Evolutionary conservation across 805 yeast genomes (phyloP), one percentile per base, ranked within the genome.

Genomic region (Cyberlindnera samutprakarnensis): DNA sequence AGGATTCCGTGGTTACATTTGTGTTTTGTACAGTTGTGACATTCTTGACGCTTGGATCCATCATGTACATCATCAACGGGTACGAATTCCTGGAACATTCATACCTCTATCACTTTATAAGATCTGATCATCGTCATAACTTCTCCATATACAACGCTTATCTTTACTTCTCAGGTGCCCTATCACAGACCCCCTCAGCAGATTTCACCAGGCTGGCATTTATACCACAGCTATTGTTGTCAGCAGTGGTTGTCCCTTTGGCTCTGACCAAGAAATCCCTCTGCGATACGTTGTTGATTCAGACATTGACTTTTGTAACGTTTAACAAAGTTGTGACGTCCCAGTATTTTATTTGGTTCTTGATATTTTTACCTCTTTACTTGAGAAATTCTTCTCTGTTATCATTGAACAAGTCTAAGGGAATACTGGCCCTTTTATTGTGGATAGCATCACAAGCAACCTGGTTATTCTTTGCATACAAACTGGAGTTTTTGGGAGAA

Each of bases 271-370:
- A 59, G 33, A 49, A 48, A 10, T 64, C 67, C 30, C 43, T 78
- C 6, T 51, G 68, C 14, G 62, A 69, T 28, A 66, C 80, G 3
- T 49, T 81, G 40, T 88, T 90, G 39, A 61, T 87, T 10, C 92
- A 83, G 53, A 82, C 94, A 0, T 70, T 80, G 46, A 65, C 76
- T n/a, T 83, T 82, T 56, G 87, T 82, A 13, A 63, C 84, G 1
- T 81, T 72, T 57, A 82, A 82, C 59, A 82, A 82, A 56, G 92
- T 82, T 15, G 78, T 86, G 48, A 92, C 98, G 0, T 85, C 96
- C 1, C 98, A 92, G 60, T 92, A 92, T 57, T 92, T 92, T 57
- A 74, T 90, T 40, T 92, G 98, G 98, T 92, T 81, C 49, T 59
- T 92, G 45, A 82, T 87, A 11, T 74, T 88, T 42, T 55, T 90